A percentile compares a stretch with the other conserved stretches of the same genome.
phyloP scores from a whole-genome alignment of 2,329 filamentous ascomycete species.

The Apiospora pterosperma region DNA sequence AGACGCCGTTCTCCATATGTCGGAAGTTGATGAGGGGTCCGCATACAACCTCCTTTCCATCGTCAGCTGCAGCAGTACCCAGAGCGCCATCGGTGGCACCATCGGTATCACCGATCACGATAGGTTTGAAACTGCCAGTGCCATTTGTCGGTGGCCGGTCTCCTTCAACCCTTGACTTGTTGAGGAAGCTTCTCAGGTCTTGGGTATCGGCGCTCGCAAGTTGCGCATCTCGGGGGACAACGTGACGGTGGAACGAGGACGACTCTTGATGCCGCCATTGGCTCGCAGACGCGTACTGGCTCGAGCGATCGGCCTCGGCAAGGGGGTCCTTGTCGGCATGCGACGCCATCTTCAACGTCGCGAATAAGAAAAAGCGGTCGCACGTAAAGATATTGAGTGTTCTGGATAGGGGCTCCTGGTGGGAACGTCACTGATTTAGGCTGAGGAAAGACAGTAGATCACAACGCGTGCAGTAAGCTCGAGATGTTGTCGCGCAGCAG shows the following conservation, averaged over 20 bases:
- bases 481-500: background rate
- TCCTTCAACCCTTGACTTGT: conserved; percentile 48
- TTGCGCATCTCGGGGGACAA: conserved; percentile 41
- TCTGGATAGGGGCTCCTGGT: background rate
- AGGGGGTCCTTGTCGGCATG: conserved; percentile 19
- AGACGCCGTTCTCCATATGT: conserved; percentile 64
- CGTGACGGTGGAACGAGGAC: conserved; percentile 48
- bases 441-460: background rate
- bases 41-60: conserved; percentile 61
- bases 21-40: conserved; percentile 78
- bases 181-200: conserved; percentile 55
- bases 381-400: background rate
- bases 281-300: conserved; percentile 54
- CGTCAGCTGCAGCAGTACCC: conserved; percentile 18
- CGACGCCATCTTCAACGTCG: conserved; percentile 5
- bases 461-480: background rate
- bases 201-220: conserved; percentile 35
- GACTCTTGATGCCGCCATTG: conserved; percentile 65
- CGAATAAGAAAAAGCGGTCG: background rate
- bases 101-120: conserved; percentile 42
- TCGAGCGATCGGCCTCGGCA: conserved; percentile 34
- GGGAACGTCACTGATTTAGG: background rate
- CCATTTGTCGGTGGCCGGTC: conserved; percentile 25
- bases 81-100: conserved; percentile 27
- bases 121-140: conserved; percentile 41